Evolutionary conservation across 2,329 filamentous ascomycete genomes (phyloP).

Genomic region (Beauveria australis): DNA sequence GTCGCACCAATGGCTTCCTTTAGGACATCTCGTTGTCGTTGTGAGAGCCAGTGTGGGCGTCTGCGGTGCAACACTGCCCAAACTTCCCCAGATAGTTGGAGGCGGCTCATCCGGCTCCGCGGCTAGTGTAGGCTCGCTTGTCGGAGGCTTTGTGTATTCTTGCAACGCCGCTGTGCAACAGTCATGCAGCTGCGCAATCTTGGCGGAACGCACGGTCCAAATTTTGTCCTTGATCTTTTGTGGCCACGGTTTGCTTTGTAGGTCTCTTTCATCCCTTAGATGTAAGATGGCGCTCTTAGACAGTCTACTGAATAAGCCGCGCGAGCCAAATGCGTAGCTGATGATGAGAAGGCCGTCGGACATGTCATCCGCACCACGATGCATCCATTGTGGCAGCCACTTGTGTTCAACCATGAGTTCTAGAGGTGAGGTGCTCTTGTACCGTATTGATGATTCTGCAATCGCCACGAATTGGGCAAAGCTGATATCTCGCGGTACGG

Average conservation of each 20-base stretch:
- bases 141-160: conserved; percentile 34
- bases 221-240: conserved; percentile 39
- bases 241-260: conserved; percentile 38
- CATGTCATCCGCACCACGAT: conserved; percentile 38
- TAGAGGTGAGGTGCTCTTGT: conserved; percentile 43
- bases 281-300: conserved; percentile 42
- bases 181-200: conserved; percentile 41
- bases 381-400: conserved; percentile 46
- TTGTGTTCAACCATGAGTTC: conserved; percentile 41
- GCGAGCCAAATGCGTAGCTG: conserved; percentile 43
- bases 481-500: conserved; percentile 36
- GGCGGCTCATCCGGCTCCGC: conserved; percentile 15
- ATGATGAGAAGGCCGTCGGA: conserved; percentile 43
- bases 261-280: conserved; percentile 33
- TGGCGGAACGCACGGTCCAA: conserved; percentile 38
- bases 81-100: conserved; percentile 16
- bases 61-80: conserved; percentile 14
- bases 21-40: conserved; percentile 38
- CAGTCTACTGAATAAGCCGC: conserved; percentile 40
- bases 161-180: conserved; percentile 36
- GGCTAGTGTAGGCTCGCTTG: conserved; percentile 15
- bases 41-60: conserved; percentile 24
- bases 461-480: conserved; percentile 45
- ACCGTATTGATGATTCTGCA: conserved; percentile 40
- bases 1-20: conserved; percentile 42